These are phyloP conservation scores for Lyophyllum shimeji DNA, from an alignment of 768 basidiomycete genomes.

Conservation along the genomic window DNA sequence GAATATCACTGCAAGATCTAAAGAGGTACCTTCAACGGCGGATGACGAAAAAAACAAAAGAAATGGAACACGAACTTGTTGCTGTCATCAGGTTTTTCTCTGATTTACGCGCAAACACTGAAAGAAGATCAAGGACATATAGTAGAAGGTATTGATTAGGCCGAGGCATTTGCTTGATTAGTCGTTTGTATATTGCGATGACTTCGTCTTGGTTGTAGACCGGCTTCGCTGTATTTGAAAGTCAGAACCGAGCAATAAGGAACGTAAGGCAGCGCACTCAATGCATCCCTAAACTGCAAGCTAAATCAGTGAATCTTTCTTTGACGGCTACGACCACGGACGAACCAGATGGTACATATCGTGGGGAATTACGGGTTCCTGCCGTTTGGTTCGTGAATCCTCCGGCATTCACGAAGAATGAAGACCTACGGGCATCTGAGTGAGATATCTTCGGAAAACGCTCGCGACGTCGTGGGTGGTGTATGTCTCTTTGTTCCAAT, in stretches of 20 bases:
- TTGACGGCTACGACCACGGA: slow-evolving; percentile 18
- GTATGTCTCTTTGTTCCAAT: slow-evolving; percentile 85
- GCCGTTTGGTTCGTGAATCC: slow-evolving; percentile 1
- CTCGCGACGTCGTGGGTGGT: slow-evolving; percentile 98
- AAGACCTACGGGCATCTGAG: slow-evolving; percentile 87
- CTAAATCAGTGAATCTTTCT: slow-evolving; percentile 12
- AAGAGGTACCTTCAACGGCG: not conserved
- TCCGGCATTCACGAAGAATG: slow-evolving; percentile 1
- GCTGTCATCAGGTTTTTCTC: slow-evolving; percentile 97
- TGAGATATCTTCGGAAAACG: slow-evolving; percentile 93
- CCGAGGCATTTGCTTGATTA: slow-evolving; percentile 84
- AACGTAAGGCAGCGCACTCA: slow-evolving; percentile 46
- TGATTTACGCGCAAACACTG: slow-evolving; percentile 89
- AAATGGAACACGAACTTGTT: slow-evolving; percentile 58
- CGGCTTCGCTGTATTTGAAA: slow-evolving; percentile 53
- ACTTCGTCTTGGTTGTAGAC: slow-evolving; percentile 70
- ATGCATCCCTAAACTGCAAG: slow-evolving; percentile 76
- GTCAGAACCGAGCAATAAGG: slow-evolving; percentile 3
- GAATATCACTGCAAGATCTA: slow-evolving; percentile 96
- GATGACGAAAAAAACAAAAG: not conserved
- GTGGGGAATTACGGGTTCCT: slow-evolving; percentile 96
- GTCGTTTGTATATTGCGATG: slow-evolving; percentile 75
- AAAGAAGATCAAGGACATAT: slow-evolving; percentile 93
- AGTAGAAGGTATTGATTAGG: slow-evolving; percentile 95
- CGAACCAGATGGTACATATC: slow-evolving; percentile 86